phyloP scores from a whole-genome alignment of 371 early-diverging fungal genomes.

The Encephalitozoon romaleae region DNA sequence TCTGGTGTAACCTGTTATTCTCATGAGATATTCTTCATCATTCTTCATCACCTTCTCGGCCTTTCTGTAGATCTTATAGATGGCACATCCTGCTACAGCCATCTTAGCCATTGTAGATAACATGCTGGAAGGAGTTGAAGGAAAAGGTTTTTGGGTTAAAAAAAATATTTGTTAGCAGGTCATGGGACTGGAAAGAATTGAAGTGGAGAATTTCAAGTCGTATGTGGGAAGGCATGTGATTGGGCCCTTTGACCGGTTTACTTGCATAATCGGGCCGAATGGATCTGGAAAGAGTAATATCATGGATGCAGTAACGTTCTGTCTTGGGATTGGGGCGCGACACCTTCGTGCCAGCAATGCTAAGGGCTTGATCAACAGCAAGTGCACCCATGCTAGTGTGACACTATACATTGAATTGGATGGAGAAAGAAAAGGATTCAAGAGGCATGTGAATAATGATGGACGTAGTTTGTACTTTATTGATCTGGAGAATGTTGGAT shows the following conservation, averaged over 20 bases:
- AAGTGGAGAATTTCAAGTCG: constrained; percentile 94
- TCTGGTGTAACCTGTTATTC: background rate
- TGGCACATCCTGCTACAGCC: background rate
- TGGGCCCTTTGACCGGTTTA: constrained; percentile 86
- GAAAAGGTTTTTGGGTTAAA: background rate
- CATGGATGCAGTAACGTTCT: constrained; percentile 96
- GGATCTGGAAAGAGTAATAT: constrained; percentile 97
- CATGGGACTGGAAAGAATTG: constrained; percentile 64
- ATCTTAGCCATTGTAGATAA: background rate
- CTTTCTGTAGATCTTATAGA: background rate
- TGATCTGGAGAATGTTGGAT: constrained; percentile 67
- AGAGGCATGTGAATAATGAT: background rate
- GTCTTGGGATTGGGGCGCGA: constrained; percentile 75
- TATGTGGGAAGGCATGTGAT: constrained; percentile 81
- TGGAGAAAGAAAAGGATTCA: background rate
- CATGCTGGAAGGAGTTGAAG: background rate
- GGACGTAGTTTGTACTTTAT: constrained; percentile 65
- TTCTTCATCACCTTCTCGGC: background rate
- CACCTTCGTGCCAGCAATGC: constrained; percentile 76
- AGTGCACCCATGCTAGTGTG: constrained; percentile 64
- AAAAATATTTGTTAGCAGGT: background rate
- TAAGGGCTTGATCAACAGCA: constrained; percentile 68
- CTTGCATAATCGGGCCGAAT: constrained; percentile 94
- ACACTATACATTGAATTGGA: constrained; percentile 63
- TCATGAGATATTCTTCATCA: background rate